These are phyloP conservation scores for Drosera capensis DNA, from an alignment of 148 eudicot species.

Conservation along the genomic window DNA sequence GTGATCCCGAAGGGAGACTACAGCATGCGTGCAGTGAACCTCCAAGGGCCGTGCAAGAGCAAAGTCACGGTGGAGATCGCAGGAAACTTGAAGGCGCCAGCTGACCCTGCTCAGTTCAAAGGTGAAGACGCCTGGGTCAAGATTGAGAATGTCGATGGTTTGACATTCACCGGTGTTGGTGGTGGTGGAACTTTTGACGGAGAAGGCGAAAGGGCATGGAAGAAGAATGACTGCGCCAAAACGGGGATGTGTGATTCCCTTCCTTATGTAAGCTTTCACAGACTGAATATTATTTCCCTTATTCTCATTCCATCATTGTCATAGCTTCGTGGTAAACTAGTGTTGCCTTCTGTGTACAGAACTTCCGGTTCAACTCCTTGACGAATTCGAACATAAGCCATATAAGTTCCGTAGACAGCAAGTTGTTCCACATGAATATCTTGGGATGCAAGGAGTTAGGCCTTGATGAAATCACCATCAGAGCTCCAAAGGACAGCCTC, in stretches of 20 bases:
- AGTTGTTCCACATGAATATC: slow-evolving; percentile 33
- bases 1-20: slow-evolving; percentile 35
- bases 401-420: slow-evolving; percentile 39
- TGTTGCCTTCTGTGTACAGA: slow-evolving; percentile 13
- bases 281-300: not conserved
- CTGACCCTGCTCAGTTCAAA: slow-evolving; percentile 12
- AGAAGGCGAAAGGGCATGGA: slow-evolving; percentile 41
- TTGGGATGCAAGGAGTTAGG: slow-evolving; percentile 23
- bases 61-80: slow-evolving; percentile 16
- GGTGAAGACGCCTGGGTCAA: slow-evolving; percentile 28
- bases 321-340: not conserved
- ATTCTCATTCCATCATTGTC: not conserved
- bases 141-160: slow-evolving; percentile 12
- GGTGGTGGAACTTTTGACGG: slow-evolving; percentile 42
- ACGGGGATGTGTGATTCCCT: slow-evolving; percentile 16
- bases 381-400: slow-evolving; percentile 18
- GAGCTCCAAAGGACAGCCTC: slow-evolving; percentile 29
- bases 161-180: slow-evolving; percentile 22
- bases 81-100: slow-evolving; percentile 47
- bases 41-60: slow-evolving; percentile 52
- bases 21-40: slow-evolving; percentile 5
- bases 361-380: slow-evolving; percentile 31
- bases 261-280: slow-evolving; percentile 34
- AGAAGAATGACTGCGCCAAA: slow-evolving; percentile 13
- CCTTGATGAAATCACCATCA: slow-evolving; percentile 13